phyloP scores from a whole-genome alignment of 2,329 filamentous ascomycete genomes.

The Clonostachys sp. region DNA sequence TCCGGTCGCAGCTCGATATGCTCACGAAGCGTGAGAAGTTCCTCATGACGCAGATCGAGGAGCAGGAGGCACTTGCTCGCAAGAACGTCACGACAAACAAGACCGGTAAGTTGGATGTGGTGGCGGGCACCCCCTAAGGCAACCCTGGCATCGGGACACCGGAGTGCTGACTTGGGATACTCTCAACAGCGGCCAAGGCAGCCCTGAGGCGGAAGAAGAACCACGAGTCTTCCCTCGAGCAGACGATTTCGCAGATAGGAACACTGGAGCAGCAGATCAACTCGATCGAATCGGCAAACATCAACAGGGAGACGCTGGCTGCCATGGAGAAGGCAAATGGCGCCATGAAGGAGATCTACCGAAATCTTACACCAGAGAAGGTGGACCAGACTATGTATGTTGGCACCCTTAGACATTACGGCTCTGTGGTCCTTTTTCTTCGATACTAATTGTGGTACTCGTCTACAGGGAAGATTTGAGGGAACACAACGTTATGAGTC shows the following conservation, averaged over 20 bases:
- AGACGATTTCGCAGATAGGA: slow-evolving; percentile 83
- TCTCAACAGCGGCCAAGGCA: slow-evolving; percentile 71
- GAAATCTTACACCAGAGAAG: slow-evolving; percentile 85
- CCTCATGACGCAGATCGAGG: slow-evolving; percentile 84
- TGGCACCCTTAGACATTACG: background rate
- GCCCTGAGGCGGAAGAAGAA: slow-evolving; percentile 92
- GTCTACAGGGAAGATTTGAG: slow-evolving; percentile 73
- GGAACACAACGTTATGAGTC: slow-evolving; percentile 88
- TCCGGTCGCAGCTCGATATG: slow-evolving; percentile 92
- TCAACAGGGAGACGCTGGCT: slow-evolving; percentile 92
- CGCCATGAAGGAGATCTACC: slow-evolving; percentile 92
- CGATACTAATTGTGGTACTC: slow-evolving; percentile 1
- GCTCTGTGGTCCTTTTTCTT: background rate
- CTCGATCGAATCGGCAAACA: slow-evolving; percentile 95
- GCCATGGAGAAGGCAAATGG: slow-evolving; percentile 89
- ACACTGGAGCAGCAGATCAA: slow-evolving; percentile 95
- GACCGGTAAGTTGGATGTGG: slow-evolving; percentile 60
- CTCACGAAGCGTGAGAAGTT: slow-evolving; percentile 94
- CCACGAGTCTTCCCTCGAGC: slow-evolving; percentile 86
- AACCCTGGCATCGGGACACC: too few species aligned
- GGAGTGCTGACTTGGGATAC: background rate
- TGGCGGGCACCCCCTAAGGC: background rate
- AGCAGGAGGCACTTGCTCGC: slow-evolving; percentile 82
- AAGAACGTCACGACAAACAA: slow-evolving; percentile 88
- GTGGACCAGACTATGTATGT: slow-evolving; percentile 92